Evolutionary conservation across 306 rosid genomes (phyloP), one percentile per base, ranked within the genome.

Genomic region (Glycine tomentella): DNA sequence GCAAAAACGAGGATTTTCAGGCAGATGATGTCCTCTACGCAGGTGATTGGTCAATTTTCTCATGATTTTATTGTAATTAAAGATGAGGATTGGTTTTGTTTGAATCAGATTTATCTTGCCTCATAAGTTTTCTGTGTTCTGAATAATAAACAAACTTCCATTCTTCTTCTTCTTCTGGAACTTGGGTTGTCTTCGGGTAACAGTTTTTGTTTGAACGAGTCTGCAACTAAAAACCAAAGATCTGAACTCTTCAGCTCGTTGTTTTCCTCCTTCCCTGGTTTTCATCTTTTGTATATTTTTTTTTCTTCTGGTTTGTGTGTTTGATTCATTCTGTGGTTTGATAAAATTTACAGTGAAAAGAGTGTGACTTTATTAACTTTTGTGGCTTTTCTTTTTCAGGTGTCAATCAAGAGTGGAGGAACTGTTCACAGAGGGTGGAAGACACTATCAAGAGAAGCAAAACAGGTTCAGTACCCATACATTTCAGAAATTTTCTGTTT

Each of bases 401-500:
- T 86, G 95, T 88, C 79, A 94, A 93, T 84, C 92, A 88, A 88
- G 97, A 93, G 89, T 92, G 97, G 92, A 90, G 90, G 82, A 93
- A 84, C 81, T 88, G 74, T 88, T 75, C 97, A 73, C 90, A 87
- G 94, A 86, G 91, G 81, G 97, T 87, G 74, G 89, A 93, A 77
- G 93, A 94, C 95, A 90, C 89, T 45, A 83, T 89, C 84, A 96
- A 90, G 97, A 92, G 90, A 92, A 96, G 98, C 86, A 92, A 84
- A 88, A 83, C 91, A 92, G 99, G 99, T 93, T 93, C 89, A 87
- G 87, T 75, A 72, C 76, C 87, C 87, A 83, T 95, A 80, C 65
- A 81, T 84, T 86, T 72, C 79, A 45, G 57, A 77, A 80, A 75
- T 84, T 34, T 71, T 58, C 79, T 48, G 72, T 69, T 61, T 34